Percentiles rank a stretch among this genome's conserved stretches.
Conservation (phyloP, 164 flowering plant species). For the Berberis vulgaris region DNA sequence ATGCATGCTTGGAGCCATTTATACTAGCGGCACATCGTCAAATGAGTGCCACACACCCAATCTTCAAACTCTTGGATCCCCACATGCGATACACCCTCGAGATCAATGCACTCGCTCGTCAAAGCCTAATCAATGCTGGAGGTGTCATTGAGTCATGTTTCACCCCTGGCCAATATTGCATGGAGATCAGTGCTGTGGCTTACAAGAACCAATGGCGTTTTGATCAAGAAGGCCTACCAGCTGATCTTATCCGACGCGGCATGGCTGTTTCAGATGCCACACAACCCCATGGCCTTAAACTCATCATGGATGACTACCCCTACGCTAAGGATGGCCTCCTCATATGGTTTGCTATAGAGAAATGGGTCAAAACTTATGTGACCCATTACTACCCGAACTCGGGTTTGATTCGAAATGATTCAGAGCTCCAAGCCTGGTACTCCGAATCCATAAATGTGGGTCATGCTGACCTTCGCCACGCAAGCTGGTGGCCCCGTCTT, state of each 20-base stretch:
- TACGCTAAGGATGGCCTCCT: conserved; percentile 84
- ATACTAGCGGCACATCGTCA: conserved; percentile 88
- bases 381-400: conserved; percentile 58
- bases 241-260: conserved; percentile 85
- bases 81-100: conserved; percentile 94
- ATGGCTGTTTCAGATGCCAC: conserved; percentile 68
- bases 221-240: conserved; percentile 76
- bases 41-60: conserved; percentile 90
- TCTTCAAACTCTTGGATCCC: conserved; percentile 87
- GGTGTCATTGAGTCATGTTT: conserved; percentile 92
- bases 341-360: conserved; percentile 73
- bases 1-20: conserved; percentile 81
- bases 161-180: conserved; percentile 72
- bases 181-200: conserved; percentile 86
- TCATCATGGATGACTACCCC: conserved; percentile 78
- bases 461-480: conserved; percentile 62
- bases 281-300: conserved; percentile 71
- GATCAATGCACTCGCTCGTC: conserved; percentile 84
- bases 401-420: conserved; percentile 32
- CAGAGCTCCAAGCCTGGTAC: conserved; percentile 91
- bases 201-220: conserved; percentile 72
- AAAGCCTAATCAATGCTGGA: conserved; percentile 57
- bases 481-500: conserved; percentile 79
- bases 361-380: conserved; percentile 66
- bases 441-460: conserved; percentile 72